Evolutionary conservation across 305 asterid species (phyloP), one percentile per base, ranked within the genome.

Genomic region (Fraxinus floribunda): DNA sequence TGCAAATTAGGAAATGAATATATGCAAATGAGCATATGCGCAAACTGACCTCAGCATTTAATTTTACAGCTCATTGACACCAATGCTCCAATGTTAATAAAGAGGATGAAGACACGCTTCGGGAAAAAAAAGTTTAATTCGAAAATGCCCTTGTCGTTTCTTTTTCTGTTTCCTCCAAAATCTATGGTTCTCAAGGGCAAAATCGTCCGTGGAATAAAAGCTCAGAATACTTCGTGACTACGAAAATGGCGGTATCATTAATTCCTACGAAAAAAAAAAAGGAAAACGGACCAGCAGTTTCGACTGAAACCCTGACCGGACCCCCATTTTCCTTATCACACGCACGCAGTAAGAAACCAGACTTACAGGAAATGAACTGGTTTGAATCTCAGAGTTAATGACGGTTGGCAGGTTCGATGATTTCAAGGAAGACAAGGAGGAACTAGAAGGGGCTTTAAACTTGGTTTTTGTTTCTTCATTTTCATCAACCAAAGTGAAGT

Each of bases 321-420:
- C 87, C 15, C 74, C 74, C 36, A 82, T 72, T 70, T 8, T 35
- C 35, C 10, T 78, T 81, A 7, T 35, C 30, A 22, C 44, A 74
- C 81, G 78, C 44, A 80, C 38, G 83, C 76, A 36, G 76, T 74
- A 68, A 46, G 85, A 64, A 5, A 76, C 36, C 84, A 83, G 82
- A 94, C 97, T 93, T 92, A 93, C 97, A 89, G 92, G 89, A 74
- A 83, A 85, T 4, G 86, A 79, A 60, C 85, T 80, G 90, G 80
- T 77, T 73, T 72, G 75, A 24, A 83, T 52, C 82, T 83, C 91
- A 30, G 79, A 86, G 88, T 75, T 52, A 73, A 87, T 80, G 64
- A 78, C 82, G 79, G 86, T 26, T 32, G 81, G 41, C 30, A 84
- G 79, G 68, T 46, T 80, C 20, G 88, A 57, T 24, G 89, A 68